phyloP scores from a whole-genome alignment of 345 rosid genomes.

The Linum tenue region DNA sequence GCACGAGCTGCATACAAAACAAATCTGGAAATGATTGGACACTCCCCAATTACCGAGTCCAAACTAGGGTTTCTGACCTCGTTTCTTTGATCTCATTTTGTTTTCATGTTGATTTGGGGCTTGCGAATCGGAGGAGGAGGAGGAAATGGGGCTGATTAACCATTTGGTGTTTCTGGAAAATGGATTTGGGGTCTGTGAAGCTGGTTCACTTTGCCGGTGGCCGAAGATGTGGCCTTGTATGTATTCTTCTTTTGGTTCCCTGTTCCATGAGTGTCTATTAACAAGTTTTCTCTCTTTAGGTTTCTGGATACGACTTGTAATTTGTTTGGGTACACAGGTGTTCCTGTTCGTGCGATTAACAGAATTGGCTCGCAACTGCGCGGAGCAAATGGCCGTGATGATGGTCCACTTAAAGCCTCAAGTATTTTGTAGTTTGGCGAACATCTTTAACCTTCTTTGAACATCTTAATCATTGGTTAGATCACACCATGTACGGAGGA shows the following conservation, averaged over 20 bases:
- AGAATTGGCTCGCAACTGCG: constrained; percentile 81
- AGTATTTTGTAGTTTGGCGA: neutral
- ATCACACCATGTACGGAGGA: constrained; percentile 60
- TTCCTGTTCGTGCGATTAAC: constrained; percentile 66
- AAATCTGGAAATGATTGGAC: too few relatives aligned
- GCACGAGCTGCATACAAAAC: too few relatives aligned
- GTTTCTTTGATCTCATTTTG: too few relatives aligned
- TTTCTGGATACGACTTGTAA: neutral
- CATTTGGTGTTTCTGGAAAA: too few relatives aligned
- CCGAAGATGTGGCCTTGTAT: too few relatives aligned
- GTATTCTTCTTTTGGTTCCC: neutral
- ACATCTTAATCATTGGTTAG: constrained; percentile 30
- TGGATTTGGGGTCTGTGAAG: too few relatives aligned
- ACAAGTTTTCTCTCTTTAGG: neutral
- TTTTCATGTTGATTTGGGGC: too few relatives aligned
- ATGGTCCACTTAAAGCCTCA: constrained; percentile 39
- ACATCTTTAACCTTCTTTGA: constrained; percentile 6
- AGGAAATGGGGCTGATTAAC: too few relatives aligned
- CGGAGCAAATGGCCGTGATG: constrained; percentile 96
- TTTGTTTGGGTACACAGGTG: constrained; percentile 28
- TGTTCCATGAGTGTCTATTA: constrained; percentile 7
- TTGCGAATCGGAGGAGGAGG: too few relatives aligned
- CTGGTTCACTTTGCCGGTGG: too few relatives aligned
- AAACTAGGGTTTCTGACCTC: too few relatives aligned
- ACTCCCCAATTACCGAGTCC: too few relatives aligned